Percentiles rank a stretch among this genome's conserved stretches.
Evolutionary conservation across 23 red algal species (phyloP).

Genomic region (Gracilaria caudata): DNA sequence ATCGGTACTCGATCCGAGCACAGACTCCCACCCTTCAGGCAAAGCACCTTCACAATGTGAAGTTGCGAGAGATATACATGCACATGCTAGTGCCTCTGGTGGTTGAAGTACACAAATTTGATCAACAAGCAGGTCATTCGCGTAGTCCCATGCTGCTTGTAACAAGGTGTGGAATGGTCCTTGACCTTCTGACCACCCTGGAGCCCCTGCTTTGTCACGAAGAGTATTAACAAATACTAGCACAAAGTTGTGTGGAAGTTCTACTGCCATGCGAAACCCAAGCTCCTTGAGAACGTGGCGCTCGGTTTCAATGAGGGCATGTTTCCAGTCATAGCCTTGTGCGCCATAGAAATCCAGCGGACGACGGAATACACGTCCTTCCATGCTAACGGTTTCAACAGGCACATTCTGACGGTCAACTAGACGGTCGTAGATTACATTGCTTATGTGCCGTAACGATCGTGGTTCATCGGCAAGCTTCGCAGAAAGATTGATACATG

Average conservation of each 20-base stretch:
- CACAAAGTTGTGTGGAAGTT: slow-evolving; percentile 76
- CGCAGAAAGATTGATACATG: slow-evolving; percentile 39
- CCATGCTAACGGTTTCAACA: slow-evolving; percentile 20
- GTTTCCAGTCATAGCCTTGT: slow-evolving; percentile 77
- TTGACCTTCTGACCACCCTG: slow-evolving; percentile 22
- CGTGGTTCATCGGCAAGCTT: slow-evolving; percentile 43
- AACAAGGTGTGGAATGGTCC: slow-evolving; percentile 29
- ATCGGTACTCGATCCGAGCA: slow-evolving; percentile 26
- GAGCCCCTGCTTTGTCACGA: slow-evolving; percentile 61
- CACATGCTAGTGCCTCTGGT: slow-evolving; percentile 50
- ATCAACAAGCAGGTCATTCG: slow-evolving; percentile 51
- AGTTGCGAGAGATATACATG: slow-evolving; percentile 56
- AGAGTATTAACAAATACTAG: slow-evolving; percentile 74
- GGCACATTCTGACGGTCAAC: slow-evolving; percentile 9
- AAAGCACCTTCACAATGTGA: slow-evolving; percentile 7
- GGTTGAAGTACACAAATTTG: slow-evolving; percentile 35
- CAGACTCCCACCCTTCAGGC: slow-evolving; percentile 39
- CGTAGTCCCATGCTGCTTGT: slow-evolving; percentile 49
- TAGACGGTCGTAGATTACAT: slow-evolving; percentile 55
- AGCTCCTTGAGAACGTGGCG: slow-evolving; percentile 68
- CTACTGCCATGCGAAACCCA: slow-evolving; percentile 63
- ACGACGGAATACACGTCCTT: not conserved
- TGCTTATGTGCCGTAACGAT: slow-evolving; percentile 46
- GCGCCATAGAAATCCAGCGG: slow-evolving; percentile 57
- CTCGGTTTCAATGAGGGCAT: slow-evolving; percentile 61